Evolutionary conservation across 2,329 filamentous ascomycete genomes (phyloP).

Genomic region (Penicillium sp.): DNA sequence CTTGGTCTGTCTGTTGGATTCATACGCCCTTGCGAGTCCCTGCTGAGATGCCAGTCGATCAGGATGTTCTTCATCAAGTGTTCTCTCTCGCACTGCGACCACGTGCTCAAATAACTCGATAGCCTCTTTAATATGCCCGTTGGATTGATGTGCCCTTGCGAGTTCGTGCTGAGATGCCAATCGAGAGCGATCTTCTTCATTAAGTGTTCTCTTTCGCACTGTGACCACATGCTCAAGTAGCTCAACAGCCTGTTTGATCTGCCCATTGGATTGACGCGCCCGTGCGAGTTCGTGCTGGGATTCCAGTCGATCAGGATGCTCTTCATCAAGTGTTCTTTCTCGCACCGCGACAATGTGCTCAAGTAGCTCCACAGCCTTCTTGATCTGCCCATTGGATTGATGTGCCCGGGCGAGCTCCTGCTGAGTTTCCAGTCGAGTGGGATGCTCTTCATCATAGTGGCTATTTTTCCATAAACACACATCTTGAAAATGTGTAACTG

Average conservation of each 20-base stretch:
- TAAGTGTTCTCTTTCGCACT: background rate
- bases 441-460: background rate
- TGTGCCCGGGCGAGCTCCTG: background rate
- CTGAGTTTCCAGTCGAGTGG: background rate
- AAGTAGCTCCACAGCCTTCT: background rate
- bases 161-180: background rate
- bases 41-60: background rate
- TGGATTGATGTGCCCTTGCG: background rate
- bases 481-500: no score
- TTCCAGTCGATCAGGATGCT: background rate
- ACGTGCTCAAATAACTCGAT: background rate
- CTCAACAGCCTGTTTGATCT: background rate
- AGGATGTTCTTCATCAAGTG: background rate
- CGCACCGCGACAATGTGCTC: background rate
- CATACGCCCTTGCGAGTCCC: background rate
- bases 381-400: background rate
- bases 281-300: background rate
- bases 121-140: background rate
- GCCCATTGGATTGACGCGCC: background rate
- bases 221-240: background rate
- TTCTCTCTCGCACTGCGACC: background rate
- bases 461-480: no score
- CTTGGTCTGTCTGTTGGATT: background rate
- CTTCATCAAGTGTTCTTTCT: background rate
- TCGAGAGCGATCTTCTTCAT: background rate